Base-by-base conservation (phyloP, 1,139 yeast genomes). In the Hyphopichia fennica region DNA sequence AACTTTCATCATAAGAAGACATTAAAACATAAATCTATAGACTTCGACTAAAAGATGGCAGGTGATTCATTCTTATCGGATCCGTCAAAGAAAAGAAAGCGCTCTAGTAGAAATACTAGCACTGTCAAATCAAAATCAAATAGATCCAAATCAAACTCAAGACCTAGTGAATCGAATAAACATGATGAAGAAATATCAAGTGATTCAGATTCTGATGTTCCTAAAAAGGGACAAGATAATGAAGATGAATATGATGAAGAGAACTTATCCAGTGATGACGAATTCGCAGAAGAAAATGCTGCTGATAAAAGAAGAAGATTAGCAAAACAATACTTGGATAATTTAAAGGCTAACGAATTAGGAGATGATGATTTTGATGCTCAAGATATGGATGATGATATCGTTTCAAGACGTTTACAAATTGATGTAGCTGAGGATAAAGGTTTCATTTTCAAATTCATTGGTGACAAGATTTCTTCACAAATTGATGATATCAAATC, bases 261-360 rank as follows among this genome's bases (percentile, higher is more conserved):
- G 35, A 72, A 71, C 41, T 47, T 69, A 32, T 81, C 78, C 13
- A 80, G 85, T 7, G 91, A 83, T 39, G 90, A 83, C 53, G 93
- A 84, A 52, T 81, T 82, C 51, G 81, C 72, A 20, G 76, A 74
- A 23, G 99, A 93, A 62, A 82, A 81, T 40, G 95, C 91, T 17
- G 95, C 96, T 0, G 99, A 93, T 57, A 91, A 89, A 63, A 81
- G 99, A 65, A 81, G 98, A 67, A 74, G 98, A 57, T 72, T 93
- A 49, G 99, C 99, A 17, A 90, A 90, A 62, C 95, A 91, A 62
- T 93, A 93, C 63, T 71, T 93, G 51, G 93, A 87, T 37, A 87
- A 87, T 57, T 67, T 93, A 54, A 82, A 85, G 57, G 64, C 67
- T 3, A 87, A 82, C 48, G 69, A 69, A 35, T 51, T 62, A 15